Evolutionary conservation across 2,329 filamentous ascomycete species (phyloP).

Genomic region (Zymoseptoria pseudotritici): DNA sequence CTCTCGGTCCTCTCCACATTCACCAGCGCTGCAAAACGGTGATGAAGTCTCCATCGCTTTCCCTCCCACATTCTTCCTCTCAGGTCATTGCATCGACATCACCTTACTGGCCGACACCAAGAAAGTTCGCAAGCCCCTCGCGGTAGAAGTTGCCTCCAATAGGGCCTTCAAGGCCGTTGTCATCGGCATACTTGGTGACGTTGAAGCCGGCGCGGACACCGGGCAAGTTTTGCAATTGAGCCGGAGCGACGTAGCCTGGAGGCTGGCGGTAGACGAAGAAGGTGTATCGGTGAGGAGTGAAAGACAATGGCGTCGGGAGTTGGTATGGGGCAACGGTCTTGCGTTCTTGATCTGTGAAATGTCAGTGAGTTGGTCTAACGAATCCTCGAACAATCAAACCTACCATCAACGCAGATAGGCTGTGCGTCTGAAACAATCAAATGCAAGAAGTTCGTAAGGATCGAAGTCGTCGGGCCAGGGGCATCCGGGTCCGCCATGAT

Average conservation of each 20-base stretch:
- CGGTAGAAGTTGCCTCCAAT: conserved; percentile 7
- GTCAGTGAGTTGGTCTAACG: background rate
- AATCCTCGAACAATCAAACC: background rate
- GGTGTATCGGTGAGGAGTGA: conserved; percentile 17
- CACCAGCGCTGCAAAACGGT: too few species aligned
- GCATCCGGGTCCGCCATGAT: conserved; percentile 23
- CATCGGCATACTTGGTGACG: conserved; percentile 5
- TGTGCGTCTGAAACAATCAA: conserved; percentile 18
- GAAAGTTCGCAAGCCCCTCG: conserved; percentile 3
- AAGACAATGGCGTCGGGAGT: conserved; percentile 14
- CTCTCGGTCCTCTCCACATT: background rate
- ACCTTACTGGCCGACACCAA: background rate
- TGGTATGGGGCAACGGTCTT: conserved; percentile 14
- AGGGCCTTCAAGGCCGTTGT: conserved; percentile 3
- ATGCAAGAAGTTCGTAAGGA: conserved; percentile 13
- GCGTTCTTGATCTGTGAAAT: conserved; percentile 7
- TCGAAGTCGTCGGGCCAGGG: conserved; percentile 8
- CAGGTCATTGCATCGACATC: background rate
- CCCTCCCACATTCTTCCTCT: background rate
- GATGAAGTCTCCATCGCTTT: background rate
- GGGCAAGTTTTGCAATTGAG: conserved; percentile 6
- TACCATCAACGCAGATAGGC: conserved; percentile 14
- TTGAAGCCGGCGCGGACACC: conserved; percentile 16
- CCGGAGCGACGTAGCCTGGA: conserved; percentile 15
- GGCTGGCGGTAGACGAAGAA: conserved; percentile 23